Percentiles rank a stretch among this genome's conserved stretches.
These are phyloP conservation scores for Phytophthora ramorum DNA, from an alignment of 352 stramenopile genomes.

Conservation along the genomic window DNA sequence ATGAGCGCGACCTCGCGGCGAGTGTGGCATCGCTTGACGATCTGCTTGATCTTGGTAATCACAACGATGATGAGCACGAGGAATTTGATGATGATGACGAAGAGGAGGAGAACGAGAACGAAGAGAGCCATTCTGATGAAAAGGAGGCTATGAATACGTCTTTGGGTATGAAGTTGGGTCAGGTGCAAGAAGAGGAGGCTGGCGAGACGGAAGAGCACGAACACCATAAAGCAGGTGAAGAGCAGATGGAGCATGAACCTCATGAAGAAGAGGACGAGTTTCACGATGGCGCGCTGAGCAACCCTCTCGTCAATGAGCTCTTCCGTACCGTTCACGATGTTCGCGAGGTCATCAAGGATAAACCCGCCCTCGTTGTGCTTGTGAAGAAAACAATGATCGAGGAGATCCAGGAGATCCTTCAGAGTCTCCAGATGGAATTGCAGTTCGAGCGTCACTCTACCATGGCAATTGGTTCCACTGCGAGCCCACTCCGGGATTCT, in stretches of 20 bases:
- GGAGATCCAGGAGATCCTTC: constrained; percentile 82
- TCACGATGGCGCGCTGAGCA: constrained; percentile 42
- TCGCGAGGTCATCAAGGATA: constrained; percentile 62
- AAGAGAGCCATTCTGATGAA: constrained; percentile 10
- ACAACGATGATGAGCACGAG: constrained; percentile 32
- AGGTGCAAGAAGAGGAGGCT: constrained; percentile 35
- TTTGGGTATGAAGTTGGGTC: constrained; percentile 24
- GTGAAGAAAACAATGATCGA: constrained; percentile 80
- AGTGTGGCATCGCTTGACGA: constrained; percentile 40
- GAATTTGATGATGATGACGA: constrained; percentile 38
- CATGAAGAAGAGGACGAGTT: constrained; percentile 13
- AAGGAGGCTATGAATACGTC: constrained; percentile 29
- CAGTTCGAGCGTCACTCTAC: constrained; percentile 82
- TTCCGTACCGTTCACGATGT: constrained; percentile 59
- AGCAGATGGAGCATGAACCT: neutral
- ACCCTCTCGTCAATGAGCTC: constrained; percentile 61
- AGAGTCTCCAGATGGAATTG: constrained; percentile 80
- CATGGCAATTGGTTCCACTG: constrained; percentile 55
- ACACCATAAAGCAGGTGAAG: constrained; percentile 2
- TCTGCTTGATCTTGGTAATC: constrained; percentile 33
- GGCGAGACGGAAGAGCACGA: constrained; percentile 22
- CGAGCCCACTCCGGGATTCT: constrained; percentile 19
- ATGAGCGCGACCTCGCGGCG: constrained; percentile 39
- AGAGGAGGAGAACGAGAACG: constrained; percentile 12
- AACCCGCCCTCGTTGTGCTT: constrained; percentile 57